Evolutionary conservation across 345 rosid genomes (phyloP), one percentile per base, ranked within the genome.

Genomic region (Citrus unshiu): DNA sequence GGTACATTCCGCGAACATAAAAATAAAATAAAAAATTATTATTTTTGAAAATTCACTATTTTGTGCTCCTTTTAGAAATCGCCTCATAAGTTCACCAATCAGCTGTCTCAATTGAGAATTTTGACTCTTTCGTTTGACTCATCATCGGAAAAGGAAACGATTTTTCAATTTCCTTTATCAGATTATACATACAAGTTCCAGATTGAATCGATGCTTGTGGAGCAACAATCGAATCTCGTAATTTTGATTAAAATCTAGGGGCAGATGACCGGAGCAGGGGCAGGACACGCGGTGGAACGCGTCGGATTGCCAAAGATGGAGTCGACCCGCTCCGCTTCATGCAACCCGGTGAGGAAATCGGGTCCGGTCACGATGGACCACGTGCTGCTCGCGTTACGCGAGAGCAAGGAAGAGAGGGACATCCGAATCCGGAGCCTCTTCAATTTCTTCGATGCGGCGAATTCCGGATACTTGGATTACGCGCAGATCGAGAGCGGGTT

Each of bases 401-500:
- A 95, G 86, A 92, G 93, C 30, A 92, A 87, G 83, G 96, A 95
- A 34, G 92, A 92, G 89, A 90, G 99, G 75, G 99, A 92, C 24
- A 63, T 71, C 3, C 83, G 98, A 62, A 89, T 95, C 58, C 85
- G 93, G 46, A 87, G 86, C 63, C 70, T 95, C 81, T 95, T 95
- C 80, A 75, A 73, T 70, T 93, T 92, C 88, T 93, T 93, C 37
- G 98, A 95, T 54, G 81, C 86, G 7, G 88, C 85, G 6, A 87
- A 88, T 70, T 72, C 60, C 25, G 99, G 96, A 16, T 95, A 83
- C 70, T 84, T 95, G 86, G 98, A 92, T 68, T 88, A 89, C 69
- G 70, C 87, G 19, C 96, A 95, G 89, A 95, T 95, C 81, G 99
- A 95, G 89, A 81, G 85, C 62, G 97, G 98, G 2, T 67, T 93